Percentiles rank a stretch among this genome's conserved stretches.
Evolutionary conservation across 768 basidiomycete species (phyloP).

Genomic region (Boletus bicolor): DNA sequence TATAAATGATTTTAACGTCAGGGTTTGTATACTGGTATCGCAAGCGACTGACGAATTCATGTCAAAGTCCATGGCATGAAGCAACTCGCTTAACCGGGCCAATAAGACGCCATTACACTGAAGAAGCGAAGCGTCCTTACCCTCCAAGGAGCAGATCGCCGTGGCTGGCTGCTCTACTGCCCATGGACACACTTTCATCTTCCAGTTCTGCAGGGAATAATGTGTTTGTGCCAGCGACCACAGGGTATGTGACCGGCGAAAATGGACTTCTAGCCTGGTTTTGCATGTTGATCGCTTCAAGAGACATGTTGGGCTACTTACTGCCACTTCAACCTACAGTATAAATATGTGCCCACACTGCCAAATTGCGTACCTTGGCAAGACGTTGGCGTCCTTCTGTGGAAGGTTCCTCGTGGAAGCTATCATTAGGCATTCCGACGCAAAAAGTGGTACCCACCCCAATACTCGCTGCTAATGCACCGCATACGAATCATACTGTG

Average conservation of each 20-base stretch:
- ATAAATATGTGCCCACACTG: neutral
- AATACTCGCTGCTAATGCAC: neutral
- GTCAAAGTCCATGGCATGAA: neutral
- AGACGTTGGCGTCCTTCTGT: neutral
- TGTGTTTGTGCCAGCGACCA: accelerated
- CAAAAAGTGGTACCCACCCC: neutral
- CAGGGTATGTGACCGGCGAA: neutral
- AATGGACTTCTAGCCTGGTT: neutral
- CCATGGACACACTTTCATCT: neutral
- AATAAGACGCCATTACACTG: neutral
- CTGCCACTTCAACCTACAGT: neutral
- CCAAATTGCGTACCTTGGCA: conserved; percentile 4
- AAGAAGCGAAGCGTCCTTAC: neutral
- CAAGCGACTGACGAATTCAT: conserved; percentile 1
- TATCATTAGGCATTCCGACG: neutral
- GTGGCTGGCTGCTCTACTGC: no score
- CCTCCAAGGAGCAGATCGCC: neutral
- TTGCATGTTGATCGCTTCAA: neutral
- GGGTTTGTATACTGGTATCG: neutral
- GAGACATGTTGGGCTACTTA: neutral
- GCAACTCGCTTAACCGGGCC: neutral
- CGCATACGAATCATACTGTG: neutral
- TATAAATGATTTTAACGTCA: neutral
- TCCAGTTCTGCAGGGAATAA: neutral
- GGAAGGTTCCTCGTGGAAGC: conserved; percentile 1